Evolutionary conservation across 2,329 filamentous ascomycete species (phyloP), one percentile per base, ranked within the genome.

Genomic region (Orbilia oligospora): DNA sequence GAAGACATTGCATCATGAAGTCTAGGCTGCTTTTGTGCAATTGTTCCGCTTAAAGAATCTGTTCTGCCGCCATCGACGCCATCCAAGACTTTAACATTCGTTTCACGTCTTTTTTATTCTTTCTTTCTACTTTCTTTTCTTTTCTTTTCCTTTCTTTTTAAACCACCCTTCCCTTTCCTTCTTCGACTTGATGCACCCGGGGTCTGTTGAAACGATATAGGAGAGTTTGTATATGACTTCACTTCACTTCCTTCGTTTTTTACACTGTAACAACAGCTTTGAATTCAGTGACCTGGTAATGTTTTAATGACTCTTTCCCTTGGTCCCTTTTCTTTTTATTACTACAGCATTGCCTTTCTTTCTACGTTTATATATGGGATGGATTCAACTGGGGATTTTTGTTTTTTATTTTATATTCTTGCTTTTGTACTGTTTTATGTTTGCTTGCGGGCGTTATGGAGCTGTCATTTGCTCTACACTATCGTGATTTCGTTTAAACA

Each of bases 1-100:
- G 76, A 79, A 71, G 70, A 79, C 76, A 41, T 63, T 75, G 76
- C 76, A 79, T 56, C 69, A 79, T 30, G 76, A 79, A 79, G 71
- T 79, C 64, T 79, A 78, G 76, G 18, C 38, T 61, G 58, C 76
- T 79, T 75, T 71, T 63, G n/a, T 73, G 73, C 61, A 81, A 56
- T 46, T 72, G 63, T 38, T 78, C 63, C 53, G 64, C 61, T 78
- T 72, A 51, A 64, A 72, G 51, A 18, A 27, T 66, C 63, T 71
- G 12, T 70, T 78, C 24, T 24, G 38, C 38, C 44, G 18, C 30
- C 22, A 41, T 27, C 36, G 30, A 56, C 64, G 27, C 22, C 30
- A 20, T 18, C 58, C 41, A 5, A 20, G 18, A 46, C 10, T 30
- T 70, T 68, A 24, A 77, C 72, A 66, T 70, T 70, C 72, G 66